Conservation (phyloP, 2,329 filamentous ascomycete genomes). For the Salinomyces thailandicus region DNA sequence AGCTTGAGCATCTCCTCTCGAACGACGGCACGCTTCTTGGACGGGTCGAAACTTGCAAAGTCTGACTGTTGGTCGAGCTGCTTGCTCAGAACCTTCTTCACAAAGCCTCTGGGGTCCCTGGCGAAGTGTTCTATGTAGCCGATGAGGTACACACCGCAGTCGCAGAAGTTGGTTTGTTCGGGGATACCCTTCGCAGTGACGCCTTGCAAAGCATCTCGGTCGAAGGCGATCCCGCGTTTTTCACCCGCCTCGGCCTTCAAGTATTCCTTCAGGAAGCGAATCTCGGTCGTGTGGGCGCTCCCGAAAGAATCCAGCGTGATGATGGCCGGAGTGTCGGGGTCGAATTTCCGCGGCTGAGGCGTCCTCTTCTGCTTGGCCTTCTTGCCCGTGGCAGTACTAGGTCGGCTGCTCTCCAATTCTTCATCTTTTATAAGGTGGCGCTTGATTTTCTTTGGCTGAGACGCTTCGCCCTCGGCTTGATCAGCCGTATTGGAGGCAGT, state of each 20-base stretch:
- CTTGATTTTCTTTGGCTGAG: too few relatives aligned
- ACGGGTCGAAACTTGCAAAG: constrained; percentile 45
- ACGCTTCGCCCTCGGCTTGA: neutral
- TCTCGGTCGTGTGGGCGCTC: constrained; percentile 51
- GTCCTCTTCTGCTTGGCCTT: constrained; percentile 12
- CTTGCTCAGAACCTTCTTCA: constrained; percentile 53
- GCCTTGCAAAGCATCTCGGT: constrained; percentile 40
- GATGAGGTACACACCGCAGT: constrained; percentile 81
- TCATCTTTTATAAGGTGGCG: neutral
- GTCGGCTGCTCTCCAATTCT: constrained; percentile 1
- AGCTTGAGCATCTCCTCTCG: constrained; percentile 56
- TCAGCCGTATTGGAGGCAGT: neutral
- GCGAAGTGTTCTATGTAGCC: constrained; percentile 79
- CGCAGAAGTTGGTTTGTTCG: constrained; percentile 69
- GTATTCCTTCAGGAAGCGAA: constrained; percentile 63
- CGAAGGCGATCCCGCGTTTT: constrained; percentile 45
- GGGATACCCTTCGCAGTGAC: constrained; percentile 69
- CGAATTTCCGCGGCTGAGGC: constrained; percentile 20
- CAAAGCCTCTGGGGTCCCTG: constrained; percentile 59
- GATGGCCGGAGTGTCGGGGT: constrained; percentile 49
- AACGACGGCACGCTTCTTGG: constrained; percentile 53
- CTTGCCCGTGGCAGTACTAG: constrained; percentile 5
- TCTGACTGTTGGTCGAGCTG: constrained; percentile 48
- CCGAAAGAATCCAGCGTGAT: constrained; percentile 82
- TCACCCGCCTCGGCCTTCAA: constrained; percentile 59